These are phyloP conservation scores for Boletales sp. DNA, from an alignment of 768 basidiomycete genomes.

Conservation along the genomic window DNA sequence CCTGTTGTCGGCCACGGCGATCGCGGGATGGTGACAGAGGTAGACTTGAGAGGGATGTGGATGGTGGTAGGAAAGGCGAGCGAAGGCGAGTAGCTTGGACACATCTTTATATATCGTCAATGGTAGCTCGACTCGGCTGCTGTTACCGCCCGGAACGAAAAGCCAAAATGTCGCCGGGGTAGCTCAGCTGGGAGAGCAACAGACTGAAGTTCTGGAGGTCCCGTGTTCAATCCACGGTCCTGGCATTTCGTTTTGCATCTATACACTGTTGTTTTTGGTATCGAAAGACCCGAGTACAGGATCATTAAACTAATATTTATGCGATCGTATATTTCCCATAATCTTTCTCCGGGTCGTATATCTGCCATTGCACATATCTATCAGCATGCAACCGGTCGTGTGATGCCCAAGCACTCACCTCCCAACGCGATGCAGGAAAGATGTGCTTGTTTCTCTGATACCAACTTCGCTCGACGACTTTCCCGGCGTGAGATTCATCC, in stretches of 20 bases:
- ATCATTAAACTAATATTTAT: conserved; percentile 17
- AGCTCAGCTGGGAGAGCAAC: conserved; percentile 77
- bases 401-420: conserved; percentile 52
- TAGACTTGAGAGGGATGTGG: too few relatives aligned
- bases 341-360: conserved; percentile 91
- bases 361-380: conserved; percentile 35
- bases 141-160: too few relatives aligned
- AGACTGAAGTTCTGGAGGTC: conserved; percentile 79
- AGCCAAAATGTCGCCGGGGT: conserved; percentile 42
- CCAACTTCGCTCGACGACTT: conserved; percentile 95
- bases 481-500: conserved; percentile 97
- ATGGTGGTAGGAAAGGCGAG: too few relatives aligned
- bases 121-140: too few relatives aligned
- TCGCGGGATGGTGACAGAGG: too few relatives aligned
- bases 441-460: conserved; percentile 97
- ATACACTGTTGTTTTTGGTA: background rate
- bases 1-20: too few relatives aligned
- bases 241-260: conserved; percentile 40
- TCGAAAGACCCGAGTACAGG: background rate
- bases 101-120: too few relatives aligned
- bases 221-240: conserved; percentile 78
- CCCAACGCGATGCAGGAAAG: conserved; percentile 95
- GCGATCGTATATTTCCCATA: conserved; percentile 91
- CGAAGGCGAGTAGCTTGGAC: too few relatives aligned
- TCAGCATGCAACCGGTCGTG: background rate